These are phyloP conservation scores for Populus pruinosa DNA, from an alignment of 345 rosid species.

Conservation along the genomic window DNA sequence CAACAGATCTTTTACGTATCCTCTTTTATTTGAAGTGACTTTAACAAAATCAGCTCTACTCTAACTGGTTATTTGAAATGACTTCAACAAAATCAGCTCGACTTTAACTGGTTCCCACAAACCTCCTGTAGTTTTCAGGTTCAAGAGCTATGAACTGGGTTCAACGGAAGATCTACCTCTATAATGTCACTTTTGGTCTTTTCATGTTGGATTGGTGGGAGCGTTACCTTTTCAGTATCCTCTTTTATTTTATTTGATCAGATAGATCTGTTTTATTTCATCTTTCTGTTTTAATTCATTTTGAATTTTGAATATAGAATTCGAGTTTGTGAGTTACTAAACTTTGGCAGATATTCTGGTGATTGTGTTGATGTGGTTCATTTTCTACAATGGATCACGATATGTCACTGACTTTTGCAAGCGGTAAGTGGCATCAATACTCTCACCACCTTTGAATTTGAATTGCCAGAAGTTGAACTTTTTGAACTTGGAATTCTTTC, in stretches of 20 bases:
- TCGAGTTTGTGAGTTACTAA: conserved; percentile 36
- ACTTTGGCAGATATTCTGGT: conserved; percentile 67
- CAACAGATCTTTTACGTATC: no score
- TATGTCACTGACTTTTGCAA: conserved; percentile 54
- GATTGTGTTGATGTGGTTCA: conserved; percentile 79
- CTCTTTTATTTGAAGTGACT: no score
- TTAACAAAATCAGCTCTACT: no score
- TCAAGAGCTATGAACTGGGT: conserved; percentile 71
- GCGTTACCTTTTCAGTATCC: conserved; percentile 98
- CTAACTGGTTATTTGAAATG: no score
- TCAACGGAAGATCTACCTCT: conserved; percentile 91
- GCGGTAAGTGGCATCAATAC: conserved; percentile 39
- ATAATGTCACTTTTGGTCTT: conserved; percentile 95
- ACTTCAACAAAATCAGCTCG: no score
- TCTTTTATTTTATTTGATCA: neutral
- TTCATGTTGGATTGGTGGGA: conserved; percentile 99
- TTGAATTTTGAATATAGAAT: neutral
- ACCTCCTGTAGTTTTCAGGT: neutral
- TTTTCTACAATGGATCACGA: conserved; percentile 66
- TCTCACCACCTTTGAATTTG: neutral
- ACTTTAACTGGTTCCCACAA: neutral
- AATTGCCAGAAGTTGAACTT: neutral
- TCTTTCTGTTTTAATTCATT: neutral
- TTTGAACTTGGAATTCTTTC: neutral
- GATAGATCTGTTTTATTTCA: neutral